A percentile compares a stretch with the other conserved stretches of the same genome.
These are phyloP conservation scores for Catharanthus roseus DNA, from an alignment of 257 asterid genomes.

Conservation along the genomic window DNA sequence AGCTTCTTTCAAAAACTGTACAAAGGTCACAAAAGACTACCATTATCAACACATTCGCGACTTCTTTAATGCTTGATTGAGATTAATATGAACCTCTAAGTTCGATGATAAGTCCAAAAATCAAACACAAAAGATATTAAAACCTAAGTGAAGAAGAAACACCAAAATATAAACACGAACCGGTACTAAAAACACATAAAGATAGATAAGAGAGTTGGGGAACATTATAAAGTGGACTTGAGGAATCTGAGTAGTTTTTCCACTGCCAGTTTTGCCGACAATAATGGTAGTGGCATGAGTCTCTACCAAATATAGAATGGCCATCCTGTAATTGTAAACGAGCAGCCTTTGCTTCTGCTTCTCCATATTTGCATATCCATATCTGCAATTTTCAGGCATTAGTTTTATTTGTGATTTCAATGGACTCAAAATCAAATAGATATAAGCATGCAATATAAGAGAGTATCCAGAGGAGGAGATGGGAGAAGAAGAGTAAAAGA, in stretches of 20 bases:
- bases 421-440: too few species aligned
- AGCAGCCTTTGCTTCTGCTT: constrained; percentile 75
- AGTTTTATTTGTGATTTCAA: background rate
- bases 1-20: constrained; percentile 77
- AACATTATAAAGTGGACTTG: constrained; percentile 40
- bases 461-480: constrained; percentile 58
- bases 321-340: constrained; percentile 58
- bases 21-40: constrained; percentile 14
- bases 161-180: background rate
- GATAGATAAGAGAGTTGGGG: background rate
- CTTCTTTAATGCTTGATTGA: background rate
- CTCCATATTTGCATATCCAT: constrained; percentile 57
- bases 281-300: constrained; percentile 80
- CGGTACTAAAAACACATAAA: too few species aligned
- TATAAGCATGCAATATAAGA: background rate
- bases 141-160: background rate
- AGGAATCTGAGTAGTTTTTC: constrained; percentile 97
- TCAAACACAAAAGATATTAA: background rate
- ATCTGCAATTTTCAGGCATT: constrained; percentile 28
- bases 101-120: background rate
- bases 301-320: constrained; percentile 77
- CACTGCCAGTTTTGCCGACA: constrained; percentile 97
- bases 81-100: background rate
- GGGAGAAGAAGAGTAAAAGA: constrained; percentile 46
- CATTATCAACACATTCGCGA: background rate